Base-by-base conservation (phyloP, 140 eudicot genomes). In the Senecio squalidus region DNA sequence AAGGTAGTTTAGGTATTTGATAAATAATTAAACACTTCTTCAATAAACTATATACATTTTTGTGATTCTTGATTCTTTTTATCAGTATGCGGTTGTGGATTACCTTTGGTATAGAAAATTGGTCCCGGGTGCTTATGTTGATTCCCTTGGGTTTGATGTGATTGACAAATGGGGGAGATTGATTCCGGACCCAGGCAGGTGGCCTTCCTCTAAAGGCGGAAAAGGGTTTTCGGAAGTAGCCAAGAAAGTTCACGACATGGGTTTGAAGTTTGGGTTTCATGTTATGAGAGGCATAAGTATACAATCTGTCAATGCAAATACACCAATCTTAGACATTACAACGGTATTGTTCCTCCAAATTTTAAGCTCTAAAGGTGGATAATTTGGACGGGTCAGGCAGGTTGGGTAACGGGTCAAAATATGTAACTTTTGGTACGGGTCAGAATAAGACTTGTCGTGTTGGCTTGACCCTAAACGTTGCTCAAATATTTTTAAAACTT, bases 141-240 rank as follows among this genome's bases (percentile, higher is more conserved):
- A 93, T 68, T 82, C 99, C 34, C 83, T 74, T 18, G 99, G 99
- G 14, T 81, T 70, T 38, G 99, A 93, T 74, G 93, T 84, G 23
- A 84, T 88, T 61, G 99, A 93, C 58, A 80, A 80, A 71, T 93
- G 99, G 99, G 99, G 99, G 56, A 80, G 99, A 68, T 39, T 93
- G 99, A 46, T 84, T 59, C 99, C 99, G 0, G 96, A 88, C 76
- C 95, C 96, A 0, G 90, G 13, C 29, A 66, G 99, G 65, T 93
- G 99, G 99, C 96, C 99, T 49, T 93, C 96, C 2, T 78, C 99
- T 8, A 63, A 36, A 64, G 77, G 71, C 27, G 95, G 99, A 20
- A 75, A 64, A 40, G 99, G 99, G 49, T 88, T 93, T 60, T 25
- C 68, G 5, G 72, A 77, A 59, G 94, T 88, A 50, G 99, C 99